Base-by-base conservation (phyloP, 2,329 filamentous ascomycete species). In the Apiospora kogelbergensis region DNA sequence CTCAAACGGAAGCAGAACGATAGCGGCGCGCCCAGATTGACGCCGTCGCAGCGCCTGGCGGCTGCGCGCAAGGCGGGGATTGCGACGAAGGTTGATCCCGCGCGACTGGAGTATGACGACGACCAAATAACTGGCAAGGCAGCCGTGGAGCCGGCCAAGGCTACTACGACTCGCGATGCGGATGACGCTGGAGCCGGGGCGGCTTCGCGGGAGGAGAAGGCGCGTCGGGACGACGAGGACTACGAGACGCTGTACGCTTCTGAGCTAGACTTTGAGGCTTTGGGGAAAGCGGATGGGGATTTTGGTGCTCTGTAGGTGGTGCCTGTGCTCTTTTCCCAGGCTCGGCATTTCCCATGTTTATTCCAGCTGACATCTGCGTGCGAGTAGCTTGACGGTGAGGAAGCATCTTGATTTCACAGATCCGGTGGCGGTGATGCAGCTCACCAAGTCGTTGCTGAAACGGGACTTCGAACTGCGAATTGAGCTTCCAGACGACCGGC, bases 371-470 rank as follows among this genome's bases (percentile, higher is more conserved):
- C 42, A 15, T 73, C 75, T 30, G 73, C 20, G 24, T 26, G 63
- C 68, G 15, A 70, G 71, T 20, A 65, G 75, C 10, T 71, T 78
- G 84, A 68, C 69, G 42, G 69, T 57, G 17, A 72, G 69, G 15
- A 69, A 67, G 10, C 88, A 91, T 72, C 84, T 97, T 33, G 90
- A 98, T 80, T 98, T 98, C 75, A 90, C 89, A 66, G 87, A 97
- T 75, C 91, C 95, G 5, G 82, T 85, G 65, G 89, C 93, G 26
- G 88, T 97, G 10, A 88, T 92, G 88, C 94, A 90, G 73, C 84
- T 98, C 65, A 97, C 95, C 13, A 94, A 92, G 76, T 90, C 91
- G 22, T 84, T 98, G 1, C 84, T 98, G 22, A 88, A 88, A 70
- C 81, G 87, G 17, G 91, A 98, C 78, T 98, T 98, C 78, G 86